These are phyloP conservation scores for Gomphus sp. DNA, from an alignment of 1,284 basidiomycete genomes.

Conservation along the genomic window DNA sequence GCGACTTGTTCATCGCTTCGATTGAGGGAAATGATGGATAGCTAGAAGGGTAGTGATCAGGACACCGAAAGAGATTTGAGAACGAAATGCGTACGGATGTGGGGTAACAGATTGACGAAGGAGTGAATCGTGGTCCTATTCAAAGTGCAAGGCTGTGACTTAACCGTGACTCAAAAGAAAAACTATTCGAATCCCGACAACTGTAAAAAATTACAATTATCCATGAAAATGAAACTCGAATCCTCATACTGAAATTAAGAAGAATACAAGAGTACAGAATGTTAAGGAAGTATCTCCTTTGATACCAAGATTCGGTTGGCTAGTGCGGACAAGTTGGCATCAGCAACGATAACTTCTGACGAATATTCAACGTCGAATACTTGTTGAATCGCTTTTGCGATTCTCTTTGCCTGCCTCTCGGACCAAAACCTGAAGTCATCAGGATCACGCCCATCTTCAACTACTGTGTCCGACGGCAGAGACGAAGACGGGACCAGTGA, in stretches of 20 bases:
- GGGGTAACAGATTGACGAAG: neutral
- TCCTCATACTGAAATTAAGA: neutral
- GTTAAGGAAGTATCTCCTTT: conserved; percentile 46
- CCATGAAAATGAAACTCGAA: neutral
- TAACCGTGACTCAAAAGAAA: neutral
- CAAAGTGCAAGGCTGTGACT: neutral
- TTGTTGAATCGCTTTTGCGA: conserved; percentile 68
- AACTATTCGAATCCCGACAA: neutral
- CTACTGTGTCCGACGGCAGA: conserved; percentile 24
- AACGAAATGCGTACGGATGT: neutral
- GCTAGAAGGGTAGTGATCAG: neutral
- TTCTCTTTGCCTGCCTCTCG: conserved; percentile 79
- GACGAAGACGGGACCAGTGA: conserved; percentile 71
- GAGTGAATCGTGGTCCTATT: neutral
- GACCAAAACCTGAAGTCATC: conserved; percentile 97
- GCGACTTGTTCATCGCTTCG: conserved; percentile 34
- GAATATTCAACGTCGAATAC: conserved; percentile 85
- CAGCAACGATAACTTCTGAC: conserved; percentile 85
- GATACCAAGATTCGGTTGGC: conserved; percentile 80
- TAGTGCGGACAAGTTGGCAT: conserved; percentile 81
- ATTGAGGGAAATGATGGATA: neutral
- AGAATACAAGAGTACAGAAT: neutral
- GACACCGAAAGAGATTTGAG: neutral
- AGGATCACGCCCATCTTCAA: conserved; percentile 49
- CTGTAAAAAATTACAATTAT: neutral